A percentile compares a stretch with the other conserved stretches of the same genome.
phyloP scores from a whole-genome alignment of 306 rosid genomes.

The Sphenostylis stenocarpa region DNA sequence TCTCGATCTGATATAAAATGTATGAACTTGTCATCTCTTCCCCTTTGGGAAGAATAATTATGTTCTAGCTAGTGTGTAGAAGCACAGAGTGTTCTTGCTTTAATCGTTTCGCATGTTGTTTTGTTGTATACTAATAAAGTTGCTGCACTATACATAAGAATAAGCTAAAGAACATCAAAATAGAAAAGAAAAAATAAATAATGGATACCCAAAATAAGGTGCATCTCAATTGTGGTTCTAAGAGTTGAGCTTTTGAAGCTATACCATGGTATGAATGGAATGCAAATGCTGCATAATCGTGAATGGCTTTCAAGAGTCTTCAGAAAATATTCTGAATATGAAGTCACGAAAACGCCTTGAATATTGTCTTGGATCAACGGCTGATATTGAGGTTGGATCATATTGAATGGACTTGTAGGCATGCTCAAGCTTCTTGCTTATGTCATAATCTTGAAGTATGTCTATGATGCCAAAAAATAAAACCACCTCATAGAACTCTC shows the following conservation, averaged over 20 bases:
- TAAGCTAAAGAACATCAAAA: constrained; percentile 10
- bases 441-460: constrained; percentile 89
- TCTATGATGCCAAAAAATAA: constrained; percentile 80
- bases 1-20: constrained; percentile 18
- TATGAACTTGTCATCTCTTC: background rate
- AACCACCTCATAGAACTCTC: constrained; percentile 76
- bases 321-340: constrained; percentile 63
- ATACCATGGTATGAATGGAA: background rate
- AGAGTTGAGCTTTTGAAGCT: background rate
- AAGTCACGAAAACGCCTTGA: constrained; percentile 91
- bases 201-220: background rate
- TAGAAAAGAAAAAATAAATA: constrained; percentile 18
- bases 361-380: constrained; percentile 90
- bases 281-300: background rate
- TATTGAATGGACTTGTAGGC: constrained; percentile 86
- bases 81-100: background rate
- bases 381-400: constrained; percentile 81
- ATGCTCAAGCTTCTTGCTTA: constrained; percentile 88
- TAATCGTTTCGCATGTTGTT: background rate
- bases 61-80: constrained; percentile 13
- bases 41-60: background rate
- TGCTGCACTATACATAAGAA: background rate
- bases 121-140: background rate
- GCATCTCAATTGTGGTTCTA: background rate
- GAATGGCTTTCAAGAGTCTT: constrained; percentile 43